Percentiles rank a stretch among this genome's conserved stretches.
Evolutionary conservation across 495 filamentous ascomycete species (phyloP).

Genomic region (Chaetomium cochliodes): DNA sequence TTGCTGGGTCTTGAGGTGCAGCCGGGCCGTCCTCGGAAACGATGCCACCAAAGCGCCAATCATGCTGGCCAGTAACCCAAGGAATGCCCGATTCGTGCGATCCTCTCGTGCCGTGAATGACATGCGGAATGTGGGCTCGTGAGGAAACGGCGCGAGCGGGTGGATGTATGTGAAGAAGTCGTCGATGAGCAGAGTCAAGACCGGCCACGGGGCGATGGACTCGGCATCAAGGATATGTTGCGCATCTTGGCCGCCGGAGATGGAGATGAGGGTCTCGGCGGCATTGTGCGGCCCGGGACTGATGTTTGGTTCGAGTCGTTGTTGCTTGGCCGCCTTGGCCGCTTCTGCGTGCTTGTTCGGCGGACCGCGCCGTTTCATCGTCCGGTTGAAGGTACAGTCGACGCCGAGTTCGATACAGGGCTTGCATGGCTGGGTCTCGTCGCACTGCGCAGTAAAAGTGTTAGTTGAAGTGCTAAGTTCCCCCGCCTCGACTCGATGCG

Average conservation of each 20-base stretch:
- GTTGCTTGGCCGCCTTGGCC: conserved; percentile 60
- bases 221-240: conserved; percentile 57
- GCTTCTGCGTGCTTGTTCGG: conserved; percentile 84
- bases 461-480: conserved; percentile 13
- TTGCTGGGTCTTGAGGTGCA: conserved; percentile 64
- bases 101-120: conserved; percentile 71
- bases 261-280: conserved; percentile 49
- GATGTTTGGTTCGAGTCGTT: conserved; percentile 50
- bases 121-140: conserved; percentile 78
- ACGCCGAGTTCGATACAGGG: conserved; percentile 76
- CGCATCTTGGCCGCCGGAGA: conserved; percentile 31
- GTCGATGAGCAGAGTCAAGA: conserved; percentile 68
- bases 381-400: conserved; percentile 77
- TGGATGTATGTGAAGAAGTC: conserved; percentile 92
- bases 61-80: conserved; percentile 80
- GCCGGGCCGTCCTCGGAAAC: conserved; percentile 72
- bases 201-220: conserved; percentile 67
- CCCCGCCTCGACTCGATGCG: neutral
- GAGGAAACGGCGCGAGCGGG: conserved; percentile 79
- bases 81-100: conserved; percentile 62
- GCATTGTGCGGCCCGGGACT: conserved; percentile 45
- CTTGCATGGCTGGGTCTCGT: conserved; percentile 75
- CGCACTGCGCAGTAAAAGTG: conserved; percentile 56
- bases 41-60: conserved; percentile 72
- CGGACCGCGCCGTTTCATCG: conserved; percentile 76